phyloP scores from a whole-genome alignment of 106 monocot genomes.

The Dendrobium catenatum region DNA sequence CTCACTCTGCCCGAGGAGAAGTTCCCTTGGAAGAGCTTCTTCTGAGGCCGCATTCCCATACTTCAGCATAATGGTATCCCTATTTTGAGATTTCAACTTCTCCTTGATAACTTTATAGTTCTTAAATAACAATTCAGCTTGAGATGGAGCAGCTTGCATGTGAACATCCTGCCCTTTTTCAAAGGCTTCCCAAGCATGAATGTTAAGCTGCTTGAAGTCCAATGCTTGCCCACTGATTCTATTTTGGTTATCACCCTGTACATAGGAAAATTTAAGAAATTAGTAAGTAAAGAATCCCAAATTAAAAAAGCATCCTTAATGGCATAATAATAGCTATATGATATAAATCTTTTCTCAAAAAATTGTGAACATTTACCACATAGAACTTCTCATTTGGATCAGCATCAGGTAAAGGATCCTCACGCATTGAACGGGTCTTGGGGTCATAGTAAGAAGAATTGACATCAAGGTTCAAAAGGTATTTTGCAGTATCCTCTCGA shows the following conservation, averaged over 20 bases:
- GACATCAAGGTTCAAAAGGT: conserved; percentile 87
- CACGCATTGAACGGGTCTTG: conserved; percentile 94
- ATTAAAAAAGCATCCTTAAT: not conserved
- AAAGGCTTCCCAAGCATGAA: conserved; percentile 96
- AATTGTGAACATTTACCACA: conserved; percentile 27
- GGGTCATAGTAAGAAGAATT: conserved; percentile 96
- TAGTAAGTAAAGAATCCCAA: not conserved
- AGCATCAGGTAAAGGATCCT: conserved; percentile 88
- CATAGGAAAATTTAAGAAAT: not conserved
- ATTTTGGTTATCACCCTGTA: conserved; percentile 91
- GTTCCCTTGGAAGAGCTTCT: conserved; percentile 72
- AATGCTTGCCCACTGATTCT: conserved; percentile 87
- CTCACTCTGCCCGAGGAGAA: conserved; percentile 91
- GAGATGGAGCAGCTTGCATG: conserved; percentile 99
- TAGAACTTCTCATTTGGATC: conserved; percentile 99
- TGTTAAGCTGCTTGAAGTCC: conserved; percentile 89
- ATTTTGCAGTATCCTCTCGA: conserved; percentile 98
- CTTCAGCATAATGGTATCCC: conserved; percentile 85
- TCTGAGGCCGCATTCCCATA: conserved; percentile 94
- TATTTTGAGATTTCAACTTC: conserved; percentile 65
- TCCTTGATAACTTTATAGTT: conserved; percentile 86
- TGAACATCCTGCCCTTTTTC: conserved; percentile 99
- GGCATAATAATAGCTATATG: not conserved
- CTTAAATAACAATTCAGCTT: conserved; percentile 78
- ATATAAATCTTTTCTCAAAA: not conserved